These are phyloP conservation scores for Bryoglossum gracile DNA, from an alignment of 495 filamentous ascomycete species.

Conservation along the genomic window DNA sequence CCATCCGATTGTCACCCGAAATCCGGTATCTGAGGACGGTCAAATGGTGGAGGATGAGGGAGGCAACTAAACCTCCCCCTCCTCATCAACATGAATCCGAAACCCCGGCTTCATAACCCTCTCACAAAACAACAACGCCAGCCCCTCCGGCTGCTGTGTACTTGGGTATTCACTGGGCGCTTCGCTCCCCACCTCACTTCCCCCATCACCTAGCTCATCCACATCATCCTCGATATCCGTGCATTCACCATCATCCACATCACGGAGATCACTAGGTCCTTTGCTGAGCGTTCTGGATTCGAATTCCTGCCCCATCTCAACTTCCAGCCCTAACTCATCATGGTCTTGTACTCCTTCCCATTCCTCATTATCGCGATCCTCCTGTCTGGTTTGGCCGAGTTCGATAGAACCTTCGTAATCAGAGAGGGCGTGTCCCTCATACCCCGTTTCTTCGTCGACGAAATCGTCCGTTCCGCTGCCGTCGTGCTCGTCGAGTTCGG, in stretches of 20 bases:
- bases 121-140: neutral
- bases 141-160: slow-evolving; percentile 17
- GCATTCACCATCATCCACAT: too few relatives aligned
- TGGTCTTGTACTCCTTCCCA: slow-evolving; percentile 22
- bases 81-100: slow-evolving; percentile 21
- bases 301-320: too few relatives aligned
- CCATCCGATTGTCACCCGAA: neutral
- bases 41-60: neutral
- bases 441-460: slow-evolving; percentile 11
- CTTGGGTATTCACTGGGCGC: slow-evolving; percentile 33
- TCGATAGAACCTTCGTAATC: too few relatives aligned
- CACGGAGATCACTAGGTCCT: too few relatives aligned
- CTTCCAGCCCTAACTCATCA: neutral
- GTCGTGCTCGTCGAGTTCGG: neutral
- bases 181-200: slow-evolving; percentile 8
- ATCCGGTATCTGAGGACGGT: neutral
- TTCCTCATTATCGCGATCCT: slow-evolving; percentile 14
- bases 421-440: slow-evolving; percentile 10
- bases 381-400: neutral
- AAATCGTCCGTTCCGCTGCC: slow-evolving; percentile 28
- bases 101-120: slow-evolving; percentile 10
- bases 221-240: neutral
- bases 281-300: too few relatives aligned
- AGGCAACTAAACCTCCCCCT: neutral
- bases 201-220: neutral